Evolutionary conservation across 148 eudicot genomes (phyloP).

Genomic region (Rhododendron kiyosumense): DNA sequence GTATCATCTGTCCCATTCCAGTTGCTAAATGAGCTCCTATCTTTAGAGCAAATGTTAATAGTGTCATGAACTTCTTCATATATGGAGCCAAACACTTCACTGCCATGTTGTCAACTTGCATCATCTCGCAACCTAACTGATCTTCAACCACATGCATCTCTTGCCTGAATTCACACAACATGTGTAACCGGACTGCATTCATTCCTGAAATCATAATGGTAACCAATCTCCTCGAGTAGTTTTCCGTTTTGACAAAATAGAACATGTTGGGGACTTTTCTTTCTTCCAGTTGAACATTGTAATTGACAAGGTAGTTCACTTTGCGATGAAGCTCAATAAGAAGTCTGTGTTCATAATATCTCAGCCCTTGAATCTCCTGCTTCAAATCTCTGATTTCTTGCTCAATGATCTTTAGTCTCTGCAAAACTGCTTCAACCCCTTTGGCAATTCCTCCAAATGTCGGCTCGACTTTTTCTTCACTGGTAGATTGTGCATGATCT

Average conservation of each 20-base stretch:
- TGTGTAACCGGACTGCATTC: slow-evolving; percentile 74
- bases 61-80: slow-evolving; percentile 79
- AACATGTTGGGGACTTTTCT: slow-evolving; percentile 92
- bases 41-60: slow-evolving; percentile 82
- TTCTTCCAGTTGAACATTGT: slow-evolving; percentile 79
- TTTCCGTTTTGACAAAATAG: slow-evolving; percentile 74
- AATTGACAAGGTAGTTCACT: slow-evolving; percentile 76
- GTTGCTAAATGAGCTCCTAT: slow-evolving; percentile 87
- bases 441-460: slow-evolving; percentile 85
- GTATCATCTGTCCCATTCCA: slow-evolving; percentile 91
- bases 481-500: slow-evolving; percentile 17
- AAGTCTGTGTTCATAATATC: slow-evolving; percentile 85
- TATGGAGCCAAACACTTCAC: slow-evolving; percentile 77
- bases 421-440: slow-evolving; percentile 84
- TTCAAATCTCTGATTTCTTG: slow-evolving; percentile 85
- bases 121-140: slow-evolving; percentile 81
- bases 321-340: slow-evolving; percentile 75
- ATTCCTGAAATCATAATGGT: slow-evolving; percentile 80
- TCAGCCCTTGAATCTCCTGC: slow-evolving; percentile 93
- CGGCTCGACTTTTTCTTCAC: slow-evolving; percentile 53
- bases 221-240: slow-evolving; percentile 72
- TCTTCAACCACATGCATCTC: slow-evolving; percentile 96
- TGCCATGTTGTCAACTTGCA: slow-evolving; percentile 76
- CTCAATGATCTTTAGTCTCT: slow-evolving; percentile 82
- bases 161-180: slow-evolving; percentile 74